These are phyloP conservation scores for Pestalotiopsis fici DNA, from an alignment of 2,329 filamentous ascomycete species.

Conservation along the genomic window DNA sequence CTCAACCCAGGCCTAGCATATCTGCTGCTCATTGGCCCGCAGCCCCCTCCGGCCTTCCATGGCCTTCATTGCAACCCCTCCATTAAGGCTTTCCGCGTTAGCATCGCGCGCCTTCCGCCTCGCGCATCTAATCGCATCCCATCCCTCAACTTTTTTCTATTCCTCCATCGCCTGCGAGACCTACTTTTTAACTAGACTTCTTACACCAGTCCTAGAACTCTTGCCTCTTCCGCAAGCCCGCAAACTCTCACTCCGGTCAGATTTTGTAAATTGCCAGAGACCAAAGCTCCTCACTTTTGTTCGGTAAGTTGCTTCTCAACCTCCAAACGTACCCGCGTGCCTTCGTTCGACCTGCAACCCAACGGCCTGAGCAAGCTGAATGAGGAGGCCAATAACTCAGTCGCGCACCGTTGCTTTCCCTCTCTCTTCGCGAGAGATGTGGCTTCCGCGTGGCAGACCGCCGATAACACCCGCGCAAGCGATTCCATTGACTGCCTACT, in stretches of 20 bases:
- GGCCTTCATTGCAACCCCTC: background rate
- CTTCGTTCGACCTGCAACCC: background rate
- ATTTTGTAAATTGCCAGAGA: background rate
- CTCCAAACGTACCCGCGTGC: background rate
- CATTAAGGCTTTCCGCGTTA: background rate
- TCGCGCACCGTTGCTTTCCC: background rate
- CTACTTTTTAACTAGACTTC: background rate
- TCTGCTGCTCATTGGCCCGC: background rate
- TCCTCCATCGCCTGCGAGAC: background rate
- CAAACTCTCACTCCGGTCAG: background rate
- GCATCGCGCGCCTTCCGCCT: background rate
- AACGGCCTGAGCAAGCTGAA: background rate
- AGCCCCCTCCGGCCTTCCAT: background rate
- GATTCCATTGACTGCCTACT: background rate
- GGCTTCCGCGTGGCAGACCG: background rate
- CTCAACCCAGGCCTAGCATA: no score
- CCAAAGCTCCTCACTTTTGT: background rate
- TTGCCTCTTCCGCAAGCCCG: background rate
- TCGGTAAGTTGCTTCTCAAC: background rate
- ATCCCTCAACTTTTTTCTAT: background rate
- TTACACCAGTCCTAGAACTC: background rate
- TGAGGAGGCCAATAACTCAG: background rate
- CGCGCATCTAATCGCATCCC: conserved; percentile 6
- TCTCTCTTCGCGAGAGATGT: background rate
- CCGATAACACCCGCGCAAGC: background rate